Base-by-base conservation (phyloP, 179 eudicot species). In the Silene vulgaris region DNA sequence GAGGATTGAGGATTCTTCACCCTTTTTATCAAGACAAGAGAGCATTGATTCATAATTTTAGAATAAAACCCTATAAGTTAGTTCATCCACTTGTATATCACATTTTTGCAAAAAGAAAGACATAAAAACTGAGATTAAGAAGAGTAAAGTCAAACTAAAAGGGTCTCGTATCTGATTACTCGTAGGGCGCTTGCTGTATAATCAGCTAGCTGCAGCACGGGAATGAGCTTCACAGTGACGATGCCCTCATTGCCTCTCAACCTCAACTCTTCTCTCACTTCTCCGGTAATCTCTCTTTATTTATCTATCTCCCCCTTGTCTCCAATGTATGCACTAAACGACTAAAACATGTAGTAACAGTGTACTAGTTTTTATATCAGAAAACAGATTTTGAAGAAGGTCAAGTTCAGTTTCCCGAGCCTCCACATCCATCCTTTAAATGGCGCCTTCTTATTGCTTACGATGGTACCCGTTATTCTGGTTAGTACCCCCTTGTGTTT, bases 381-480 rank as follows among this genome's bases (percentile, higher is more conserved):
- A 75, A 63, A 52, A 60, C 60, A 23, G 81, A 52, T n/a, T 70
- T 32, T 3, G 65, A 60, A 28, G 66, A 69, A 65, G 76, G 40
- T 6, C 50, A 29, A 8, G 43, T 52, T 43, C 76, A 72, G 29
- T 19, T 50, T 23, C 1, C 37, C 3, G 74, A 80, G 45, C 77
- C 82, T 28, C 19, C 72, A 14, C n/a, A 40, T 59, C 76, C 80
- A 14, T 40, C 26, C 69, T 88, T 77, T 66, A 93, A 91, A 73
- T 91, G 98, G 98, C 90, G 98, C 12, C 82, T 93, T 85, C 82
- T 90, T 37, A 89, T 93, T 65, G 84, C 97, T 37, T 93, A 93
- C 72, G 98, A 91, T 5, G 97, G 97, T 77, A 86, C 98, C 81
- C 73, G 78, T 56, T 85, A 80, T 64, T 72, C 85, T 65, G 87